Evolutionary conservation across 2,329 filamentous ascomycete genomes (phyloP), one percentile per base, ranked within the genome.

Genomic region (Cladobotryum protrusum): DNA sequence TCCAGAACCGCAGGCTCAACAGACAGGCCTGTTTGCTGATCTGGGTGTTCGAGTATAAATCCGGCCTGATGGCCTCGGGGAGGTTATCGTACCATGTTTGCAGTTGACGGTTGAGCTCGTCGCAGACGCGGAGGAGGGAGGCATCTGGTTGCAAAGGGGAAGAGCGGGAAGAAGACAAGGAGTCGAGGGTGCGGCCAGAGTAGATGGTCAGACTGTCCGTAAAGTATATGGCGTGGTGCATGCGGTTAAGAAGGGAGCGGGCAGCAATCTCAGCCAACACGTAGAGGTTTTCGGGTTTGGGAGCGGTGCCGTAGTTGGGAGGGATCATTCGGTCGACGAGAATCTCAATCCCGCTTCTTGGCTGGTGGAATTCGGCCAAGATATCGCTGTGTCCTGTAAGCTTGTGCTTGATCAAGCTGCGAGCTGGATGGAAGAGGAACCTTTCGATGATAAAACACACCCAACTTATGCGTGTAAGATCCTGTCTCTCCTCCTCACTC

Each of bases 401-500:
- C 13, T 5, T 13, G 3, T n/a, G 2, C 7, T 37, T n/a, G 33
- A n/a, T n/a, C n/a, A 11, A 18, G 29, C 19, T 3, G 15, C 3
- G 11, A 33, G 24, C 20, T 19, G 5, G n/a, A 17, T n/a, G 3
- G 41, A 9, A 34, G 18, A 12, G 5, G 41, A 39, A 61, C 58
- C 59, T 57, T 52, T 62, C 59, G 13, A 62, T 53, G 3, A 59
- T 49, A 33, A 61, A 61, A 36, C 57, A 60, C 4, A 55, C 51
- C 59, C 59, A 62, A 47, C 59, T 58, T 15, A 62, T 44, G 8
- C 59, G 57, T 1, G 54, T 58, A 12, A 60, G 17, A 7, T 54
- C 52, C 35, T 57, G 50, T 40, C 53, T 48, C 33, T 56, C 43
- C 6, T 45, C 40, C 29, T 54, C 41, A 13, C 36, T 47, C 7